Evolutionary conservation across 257 asterid species (phyloP), one percentile per base, ranked within the genome.

Genomic region (Gardenia jasminoides): DNA sequence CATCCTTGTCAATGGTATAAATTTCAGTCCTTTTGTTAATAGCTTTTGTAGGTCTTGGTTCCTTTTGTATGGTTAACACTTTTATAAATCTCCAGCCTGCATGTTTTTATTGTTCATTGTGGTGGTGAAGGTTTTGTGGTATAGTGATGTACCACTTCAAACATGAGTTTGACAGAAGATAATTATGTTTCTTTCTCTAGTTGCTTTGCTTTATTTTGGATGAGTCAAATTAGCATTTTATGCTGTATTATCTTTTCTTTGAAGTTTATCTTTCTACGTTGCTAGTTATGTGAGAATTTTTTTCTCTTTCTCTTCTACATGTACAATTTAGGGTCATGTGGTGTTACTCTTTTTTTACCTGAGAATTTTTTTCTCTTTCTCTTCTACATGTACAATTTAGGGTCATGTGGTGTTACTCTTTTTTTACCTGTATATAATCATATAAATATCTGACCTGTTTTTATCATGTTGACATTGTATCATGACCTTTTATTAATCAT

Each of bases 1-100:
- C 83, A 88, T 92, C 85, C 85, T 94, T 75, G 90, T 94, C 77
- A 94, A 94, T 36, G 98, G 98, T 94, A 86, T 79, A 86, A 54
- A 64, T 74, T 75, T 82, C 77, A 50, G 67, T 78, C 65, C 70
- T 28, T 64, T 81, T 74, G n/a, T 78, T 76, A 26, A 13, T 62
- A 70, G 74, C 58, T 64, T 82, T 62, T 56, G 15, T 44, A 13
- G 19, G 12, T 24, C 58, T 28, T 26, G n/a, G 33, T 54, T 64
- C 46, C 6, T 26, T 39, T 26, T 2, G 8, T 59, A 9, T n/a
- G 12, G 6, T 41, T 24, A 5, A 20, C 54, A 39, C 41, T 20
- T n/a, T 22, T 61, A 36, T 13, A 2, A 50, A 56, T 74, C 3
- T 26, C 31, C 61, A 62, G 11, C 16, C 46, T 44, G 39, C 28